Percentiles rank a stretch among this genome's conserved stretches.
Conservation (phyloP, 169 alveolate species). For the Babesia caballi region DNA sequence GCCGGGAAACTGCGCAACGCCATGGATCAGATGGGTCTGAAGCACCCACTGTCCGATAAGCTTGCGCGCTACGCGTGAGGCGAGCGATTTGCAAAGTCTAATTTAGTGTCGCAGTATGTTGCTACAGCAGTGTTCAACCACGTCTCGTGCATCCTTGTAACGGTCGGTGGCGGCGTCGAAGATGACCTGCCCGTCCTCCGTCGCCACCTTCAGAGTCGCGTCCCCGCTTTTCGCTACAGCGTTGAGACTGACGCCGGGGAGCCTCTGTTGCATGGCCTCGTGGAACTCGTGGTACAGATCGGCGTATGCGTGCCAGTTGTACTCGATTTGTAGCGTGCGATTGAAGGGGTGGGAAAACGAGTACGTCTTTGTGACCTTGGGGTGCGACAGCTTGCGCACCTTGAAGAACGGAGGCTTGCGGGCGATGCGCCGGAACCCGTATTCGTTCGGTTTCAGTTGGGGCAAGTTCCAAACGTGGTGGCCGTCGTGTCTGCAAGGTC, state of each 20-base stretch:
- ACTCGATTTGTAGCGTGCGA: conserved; percentile 37
- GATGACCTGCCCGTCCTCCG: conserved; percentile 11
- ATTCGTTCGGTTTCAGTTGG: conserved; percentile 53
- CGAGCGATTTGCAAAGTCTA: not conserved
- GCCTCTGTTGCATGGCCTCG: conserved; percentile 20
- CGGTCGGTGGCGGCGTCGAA: conserved; percentile 21
- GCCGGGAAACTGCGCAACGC: not conserved
- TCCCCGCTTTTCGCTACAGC: conserved; percentile 1
- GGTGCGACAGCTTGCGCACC: conserved; percentile 25
- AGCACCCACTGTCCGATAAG: not conserved
- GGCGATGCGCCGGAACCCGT: conserved; percentile 58
- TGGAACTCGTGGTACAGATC: conserved; percentile 33
- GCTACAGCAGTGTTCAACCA: conserved; percentile 4
- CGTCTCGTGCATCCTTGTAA: not conserved
- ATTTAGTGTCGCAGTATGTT: not conserved
- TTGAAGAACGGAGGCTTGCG: conserved; percentile 67
- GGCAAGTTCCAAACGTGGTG: conserved; percentile 62
- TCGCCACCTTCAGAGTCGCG: not conserved
- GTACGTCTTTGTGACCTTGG: conserved; percentile 17
- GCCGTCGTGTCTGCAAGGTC: conserved; percentile 40
- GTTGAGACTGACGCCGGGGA: conserved; percentile 25
- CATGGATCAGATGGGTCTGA: not conserved
- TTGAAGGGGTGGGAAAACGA: not conserved
- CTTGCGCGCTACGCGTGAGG: not conserved
- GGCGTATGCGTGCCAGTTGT: conserved; percentile 40